Conservation (phyloP, 345 rosid species). For the Gynandropsis gynandra region DNA sequence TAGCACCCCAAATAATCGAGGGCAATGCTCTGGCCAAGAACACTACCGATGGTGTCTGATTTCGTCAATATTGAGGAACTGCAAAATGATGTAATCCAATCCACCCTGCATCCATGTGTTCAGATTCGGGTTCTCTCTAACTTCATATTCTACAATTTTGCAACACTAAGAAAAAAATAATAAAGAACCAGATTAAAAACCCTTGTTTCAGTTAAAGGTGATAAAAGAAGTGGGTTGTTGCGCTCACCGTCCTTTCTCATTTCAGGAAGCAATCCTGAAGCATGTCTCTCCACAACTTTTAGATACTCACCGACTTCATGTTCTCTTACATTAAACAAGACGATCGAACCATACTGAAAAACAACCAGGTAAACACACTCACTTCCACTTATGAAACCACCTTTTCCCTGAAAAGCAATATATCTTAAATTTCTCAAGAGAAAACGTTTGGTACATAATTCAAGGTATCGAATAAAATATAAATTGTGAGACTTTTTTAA, state of each 20-base stretch:
- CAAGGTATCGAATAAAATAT: not conserved
- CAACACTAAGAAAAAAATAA: conserved; percentile 14
- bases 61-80: conserved; percentile 77
- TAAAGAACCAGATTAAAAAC: not conserved
- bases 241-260: conserved; percentile 92
- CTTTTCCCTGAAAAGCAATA: conserved; percentile 48
- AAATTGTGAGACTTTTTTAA: too few species aligned
- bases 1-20: conserved; percentile 51
- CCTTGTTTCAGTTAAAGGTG: not conserved
- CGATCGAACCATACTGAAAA: conserved; percentile 90
- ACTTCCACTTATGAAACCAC: conserved; percentile 62
- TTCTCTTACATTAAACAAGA: conserved; percentile 72
- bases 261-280: conserved; percentile 85
- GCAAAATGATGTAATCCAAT: conserved; percentile 79
- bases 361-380: conserved; percentile 83
- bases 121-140: conserved; percentile 67
- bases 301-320: conserved; percentile 79
- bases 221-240: not conserved
- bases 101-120: conserved; percentile 92
- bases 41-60: conserved; percentile 91
- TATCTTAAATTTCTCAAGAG: not conserved
- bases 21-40: conserved; percentile 96
- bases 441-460: not conserved
- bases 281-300: conserved; percentile 74
- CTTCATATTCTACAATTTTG: conserved; percentile 73